Base-by-base conservation (phyloP, 1,139 yeast genomes). In the Suzukiozyma palmioleophila region DNA sequence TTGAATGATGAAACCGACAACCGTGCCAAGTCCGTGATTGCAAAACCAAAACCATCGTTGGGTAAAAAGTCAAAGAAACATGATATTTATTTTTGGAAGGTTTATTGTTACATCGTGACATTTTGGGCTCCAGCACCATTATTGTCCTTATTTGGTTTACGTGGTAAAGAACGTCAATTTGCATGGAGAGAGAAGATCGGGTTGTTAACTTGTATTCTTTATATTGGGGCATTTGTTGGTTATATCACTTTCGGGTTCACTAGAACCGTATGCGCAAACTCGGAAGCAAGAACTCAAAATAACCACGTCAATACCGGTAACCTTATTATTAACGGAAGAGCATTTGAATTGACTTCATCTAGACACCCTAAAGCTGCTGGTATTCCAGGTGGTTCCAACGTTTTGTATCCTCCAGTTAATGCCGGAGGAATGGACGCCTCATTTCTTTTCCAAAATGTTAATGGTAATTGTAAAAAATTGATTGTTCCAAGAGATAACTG, bases 121-220 rank as follows among this genome's bases (percentile, higher is more conserved):
- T 88, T 88, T 59, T 90, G 96, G 94, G 95, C 95, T 2, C 96
- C 97, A 1, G 75, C 84, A 2, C 83, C 90, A 0, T 48, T 90
- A 26, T 65, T 92, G 53, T 69, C 70, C 37, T 60, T 84, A 39
- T 85, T 79, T 61, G 97, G 97, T 3, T 75, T 90, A 74, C 75
- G 75, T 32, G 81, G 86, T 24, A 79, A 79, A 51, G 89, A 81
- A 38, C 78, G 96, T 47, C 97, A 88, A 59, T 79, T 81, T 69
- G 97, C 97, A 0, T 92, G 98, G 98, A 76, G 97, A 57, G 98
- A 92, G 59, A 92, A 92, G 58, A 84, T 90, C 34, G 97, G 87
- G 1, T 72, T 92, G 40, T 72, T 92, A 39, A 74, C 94, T 2
- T 73, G 89, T 45, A 88, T 92, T 52, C 51, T 84, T 25, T 77